These are phyloP conservation scores for Tetrahymena malaccensis DNA, from an alignment of 73 alveolate genomes.

Conservation along the genomic window DNA sequence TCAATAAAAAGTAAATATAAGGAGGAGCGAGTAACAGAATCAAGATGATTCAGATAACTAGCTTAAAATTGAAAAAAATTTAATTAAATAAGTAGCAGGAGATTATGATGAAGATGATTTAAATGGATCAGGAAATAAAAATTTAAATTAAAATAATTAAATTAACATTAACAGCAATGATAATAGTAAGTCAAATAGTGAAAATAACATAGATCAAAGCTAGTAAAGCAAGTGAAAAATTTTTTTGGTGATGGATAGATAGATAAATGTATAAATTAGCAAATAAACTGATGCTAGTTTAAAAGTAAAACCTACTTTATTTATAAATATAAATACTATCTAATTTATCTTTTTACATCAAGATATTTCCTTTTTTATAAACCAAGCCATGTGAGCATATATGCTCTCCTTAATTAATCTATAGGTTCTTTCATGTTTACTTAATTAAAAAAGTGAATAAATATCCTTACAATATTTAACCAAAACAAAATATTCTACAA, in stretches of 20 bases:
- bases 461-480: too few species aligned
- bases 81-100: neutral
- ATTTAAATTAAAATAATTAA: neutral
- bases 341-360: too few species aligned
- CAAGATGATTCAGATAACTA: neutral
- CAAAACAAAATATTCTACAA: too few species aligned
- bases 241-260: too few species aligned
- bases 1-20: neutral
- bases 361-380: too few species aligned
- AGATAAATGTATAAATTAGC: neutral
- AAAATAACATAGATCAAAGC: neutral
- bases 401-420: too few species aligned
- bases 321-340: too few species aligned
- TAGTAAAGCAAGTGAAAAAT: neutral
- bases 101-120: neutral
- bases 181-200: neutral
- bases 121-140: neutral
- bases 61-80: neutral
- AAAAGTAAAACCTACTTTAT: too few species aligned
- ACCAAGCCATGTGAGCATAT: too few species aligned
- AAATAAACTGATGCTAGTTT: neutral
- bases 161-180: neutral
- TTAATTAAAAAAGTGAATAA: too few species aligned
- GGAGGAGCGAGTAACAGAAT: neutral
- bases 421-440: too few species aligned